A percentile compares a stretch with the other conserved stretches of the same genome.
Evolutionary conservation across 139 green algal genomes (phyloP).

Genomic region (Coelastrella sp.): DNA sequence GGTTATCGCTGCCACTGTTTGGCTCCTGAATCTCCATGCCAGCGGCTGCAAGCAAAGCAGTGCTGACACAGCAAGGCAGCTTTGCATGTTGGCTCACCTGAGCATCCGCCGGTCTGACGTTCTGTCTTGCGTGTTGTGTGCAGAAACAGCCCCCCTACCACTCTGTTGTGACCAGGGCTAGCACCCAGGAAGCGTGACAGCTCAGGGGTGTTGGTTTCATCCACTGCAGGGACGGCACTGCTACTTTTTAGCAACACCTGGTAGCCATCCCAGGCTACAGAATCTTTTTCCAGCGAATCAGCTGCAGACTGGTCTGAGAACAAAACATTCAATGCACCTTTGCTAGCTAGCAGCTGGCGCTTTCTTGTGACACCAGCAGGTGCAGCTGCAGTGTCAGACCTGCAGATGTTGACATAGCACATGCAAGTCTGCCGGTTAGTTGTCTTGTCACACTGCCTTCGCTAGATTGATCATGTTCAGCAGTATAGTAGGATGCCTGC

Average conservation of each 20-base stretch:
- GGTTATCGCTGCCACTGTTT: too few relatives aligned
- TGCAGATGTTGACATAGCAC: too few relatives aligned
- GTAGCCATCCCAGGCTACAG: background rate
- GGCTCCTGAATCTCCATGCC: too few relatives aligned
- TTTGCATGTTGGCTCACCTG: background rate
- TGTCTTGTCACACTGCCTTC: too few relatives aligned
- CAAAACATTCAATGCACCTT: too few relatives aligned
- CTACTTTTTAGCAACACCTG: background rate
- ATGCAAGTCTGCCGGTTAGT: too few relatives aligned
- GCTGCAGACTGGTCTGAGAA: background rate
- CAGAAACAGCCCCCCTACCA: conserved; percentile 59
- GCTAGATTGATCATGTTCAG: too few relatives aligned
- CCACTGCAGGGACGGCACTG: background rate
- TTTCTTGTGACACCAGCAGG: too few relatives aligned
- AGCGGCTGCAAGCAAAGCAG: background rate
- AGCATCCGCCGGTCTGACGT: background rate
- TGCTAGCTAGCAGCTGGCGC: background rate
- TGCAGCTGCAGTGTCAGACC: too few relatives aligned
- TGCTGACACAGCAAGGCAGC: too few relatives aligned
- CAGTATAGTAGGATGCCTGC: too few relatives aligned
- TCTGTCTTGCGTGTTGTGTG: conserved; percentile 50
- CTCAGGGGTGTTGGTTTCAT: background rate
- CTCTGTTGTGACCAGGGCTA: conserved; percentile 39
- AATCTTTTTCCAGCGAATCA: background rate
- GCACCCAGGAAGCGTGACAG: conserved; percentile 27